These are phyloP conservation scores for Parietichytrium sp. DNA, from an alignment of 108 stramenopile genomes.

Conservation along the genomic window DNA sequence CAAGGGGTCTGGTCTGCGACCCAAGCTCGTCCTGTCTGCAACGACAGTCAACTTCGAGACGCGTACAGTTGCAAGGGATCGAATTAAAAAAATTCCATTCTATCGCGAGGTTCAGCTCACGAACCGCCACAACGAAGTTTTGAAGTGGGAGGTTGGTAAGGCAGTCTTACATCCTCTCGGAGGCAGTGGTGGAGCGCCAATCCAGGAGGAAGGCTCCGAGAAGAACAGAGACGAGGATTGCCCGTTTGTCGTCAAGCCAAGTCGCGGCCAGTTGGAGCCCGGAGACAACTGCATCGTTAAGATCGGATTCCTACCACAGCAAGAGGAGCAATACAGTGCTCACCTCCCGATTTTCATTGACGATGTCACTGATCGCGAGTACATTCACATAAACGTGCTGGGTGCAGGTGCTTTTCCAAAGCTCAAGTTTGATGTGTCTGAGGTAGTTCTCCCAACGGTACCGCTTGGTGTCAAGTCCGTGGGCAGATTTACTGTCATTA, in stretches of 20 bases:
- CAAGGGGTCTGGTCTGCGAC: conserved; percentile 42
- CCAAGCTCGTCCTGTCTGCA: conserved; percentile 43
- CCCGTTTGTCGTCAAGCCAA: conserved; percentile 63
- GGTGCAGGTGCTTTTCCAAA: conserved; percentile 61
- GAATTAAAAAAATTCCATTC: conserved; percentile 49
- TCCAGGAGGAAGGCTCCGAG: not conserved
- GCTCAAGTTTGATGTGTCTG: conserved; percentile 45
- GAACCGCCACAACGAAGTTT: conserved; percentile 47
- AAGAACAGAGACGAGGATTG: too few relatives aligned
- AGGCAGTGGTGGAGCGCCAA: not conserved
- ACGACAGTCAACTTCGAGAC: conserved; percentile 52
- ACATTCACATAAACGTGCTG: conserved; percentile 43
- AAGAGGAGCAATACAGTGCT: conserved; percentile 34
- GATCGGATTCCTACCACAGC: conserved; percentile 50
- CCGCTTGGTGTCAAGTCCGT: conserved; percentile 53
- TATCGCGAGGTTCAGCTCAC: conserved; percentile 48
- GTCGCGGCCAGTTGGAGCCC: conserved; percentile 52
- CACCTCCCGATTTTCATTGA: conserved; percentile 12
- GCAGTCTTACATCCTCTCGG: not conserved
- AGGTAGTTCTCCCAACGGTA: conserved; percentile 58
- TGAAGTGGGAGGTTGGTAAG: conserved; percentile 52
- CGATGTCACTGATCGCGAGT: not conserved
- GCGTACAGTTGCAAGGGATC: conserved; percentile 55
- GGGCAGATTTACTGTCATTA: conserved; percentile 49
- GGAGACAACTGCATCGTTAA: conserved; percentile 52